phyloP scores from a whole-genome alignment of 306 rosid species.

The Dryas octopetala region DNA sequence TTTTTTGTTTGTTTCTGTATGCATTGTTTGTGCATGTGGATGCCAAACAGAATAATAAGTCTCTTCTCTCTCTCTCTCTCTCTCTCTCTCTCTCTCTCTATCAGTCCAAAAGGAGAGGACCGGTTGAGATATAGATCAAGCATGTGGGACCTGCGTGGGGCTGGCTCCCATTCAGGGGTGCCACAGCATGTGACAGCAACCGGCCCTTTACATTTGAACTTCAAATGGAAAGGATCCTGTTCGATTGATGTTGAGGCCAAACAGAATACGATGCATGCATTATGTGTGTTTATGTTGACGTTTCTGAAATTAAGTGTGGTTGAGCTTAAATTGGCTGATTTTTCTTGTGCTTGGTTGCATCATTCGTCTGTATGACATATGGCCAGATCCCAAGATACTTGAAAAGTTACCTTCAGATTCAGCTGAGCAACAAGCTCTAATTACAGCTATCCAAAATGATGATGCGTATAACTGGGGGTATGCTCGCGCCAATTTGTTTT shows the following conservation, averaged over 20 bases:
- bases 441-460: constrained; percentile 64
- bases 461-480: constrained; percentile 99
- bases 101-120: neutral
- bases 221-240: neutral
- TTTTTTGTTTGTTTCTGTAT: neutral
- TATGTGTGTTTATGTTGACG: neutral
- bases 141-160: neutral
- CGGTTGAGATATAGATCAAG: neutral
- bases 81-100: too few relatives aligned
- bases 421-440: constrained; percentile 79
- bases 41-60: too few relatives aligned
- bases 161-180: neutral
- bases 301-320: neutral
- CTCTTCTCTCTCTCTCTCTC: too few relatives aligned
- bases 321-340: neutral
- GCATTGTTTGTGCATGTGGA: neutral
- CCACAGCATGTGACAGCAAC: neutral
- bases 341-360: constrained; percentile 3
- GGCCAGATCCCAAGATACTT: constrained; percentile 58
- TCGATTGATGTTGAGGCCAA: neutral
- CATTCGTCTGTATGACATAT: neutral
- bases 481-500: constrained; percentile 24
- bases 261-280: neutral
- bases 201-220: neutral
- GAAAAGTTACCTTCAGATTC: constrained; percentile 88